Conservation (phyloP, 192 early-diverging fungal species). For the Kappamyces sp. region DNA sequence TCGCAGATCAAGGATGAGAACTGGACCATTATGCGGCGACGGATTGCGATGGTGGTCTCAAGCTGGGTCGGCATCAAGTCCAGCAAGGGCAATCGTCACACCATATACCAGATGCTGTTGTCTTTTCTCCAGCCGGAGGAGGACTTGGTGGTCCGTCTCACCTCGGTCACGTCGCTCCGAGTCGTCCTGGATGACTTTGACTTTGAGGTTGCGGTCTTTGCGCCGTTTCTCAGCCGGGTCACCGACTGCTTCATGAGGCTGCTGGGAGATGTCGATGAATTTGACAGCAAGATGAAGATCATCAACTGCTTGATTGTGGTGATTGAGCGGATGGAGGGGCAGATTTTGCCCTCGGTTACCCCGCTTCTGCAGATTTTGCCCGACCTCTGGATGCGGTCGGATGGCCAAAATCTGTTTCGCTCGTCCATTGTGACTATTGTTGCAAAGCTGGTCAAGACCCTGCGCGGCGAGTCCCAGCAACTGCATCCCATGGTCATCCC, state of each 20-base stretch:
- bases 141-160: constrained; percentile 75
- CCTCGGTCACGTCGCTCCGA: constrained; percentile 60
- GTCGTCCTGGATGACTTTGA: constrained; percentile 82
- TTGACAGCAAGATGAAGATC: constrained; percentile 70
- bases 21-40: constrained; percentile 38
- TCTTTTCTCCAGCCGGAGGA: constrained; percentile 61
- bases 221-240: constrained; percentile 57
- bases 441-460: constrained; percentile 68
- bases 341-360: constrained; percentile 69
- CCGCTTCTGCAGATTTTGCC: constrained; percentile 70
- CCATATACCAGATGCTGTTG: constrained; percentile 69
- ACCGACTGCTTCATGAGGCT: constrained; percentile 54
- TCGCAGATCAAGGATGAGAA: constrained; percentile 40
- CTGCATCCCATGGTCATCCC: constrained; percentile 72
- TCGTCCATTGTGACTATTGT: constrained; percentile 71
- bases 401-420: constrained; percentile 73
- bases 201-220: constrained; percentile 66
- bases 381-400: constrained; percentile 71
- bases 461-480: constrained; percentile 62
- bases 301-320: constrained; percentile 68
- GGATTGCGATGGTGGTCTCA: constrained; percentile 79
- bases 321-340: constrained; percentile 67
- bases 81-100: constrained; percentile 49
- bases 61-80: constrained; percentile 80
- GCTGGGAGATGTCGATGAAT: constrained; percentile 61